Conservation (phyloP, 768 basidiomycete genomes). For the Lactarius hatsudake region DNA sequence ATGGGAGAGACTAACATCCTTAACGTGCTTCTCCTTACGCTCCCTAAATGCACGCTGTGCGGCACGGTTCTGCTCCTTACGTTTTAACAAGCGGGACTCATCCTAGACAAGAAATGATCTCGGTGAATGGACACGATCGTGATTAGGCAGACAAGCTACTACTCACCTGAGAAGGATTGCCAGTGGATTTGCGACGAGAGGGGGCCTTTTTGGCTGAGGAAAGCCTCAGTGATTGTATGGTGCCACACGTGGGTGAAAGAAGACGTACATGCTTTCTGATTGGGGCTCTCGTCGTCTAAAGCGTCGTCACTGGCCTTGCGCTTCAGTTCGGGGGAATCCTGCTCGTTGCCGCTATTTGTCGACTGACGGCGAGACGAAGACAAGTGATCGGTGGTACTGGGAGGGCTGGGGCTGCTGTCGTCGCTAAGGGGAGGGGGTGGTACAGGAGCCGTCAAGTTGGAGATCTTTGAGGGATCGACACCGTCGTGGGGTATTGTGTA, state of each 20-base stretch:
- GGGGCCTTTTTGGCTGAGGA: constrained; percentile 28
- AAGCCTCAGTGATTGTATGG: neutral
- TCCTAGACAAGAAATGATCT: constrained; percentile 43
- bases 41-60: constrained; percentile 98
- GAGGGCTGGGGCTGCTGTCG: constrained; percentile 78
- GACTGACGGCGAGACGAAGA: constrained; percentile 35
- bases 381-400: constrained; percentile 42
- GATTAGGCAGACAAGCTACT: neutral
- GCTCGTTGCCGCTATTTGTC: constrained; percentile 37
- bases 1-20: constrained; percentile 64
- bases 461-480: constrained; percentile 61
- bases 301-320: constrained; percentile 69
- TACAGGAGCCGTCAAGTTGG: constrained; percentile 47
- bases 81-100: constrained; percentile 72
- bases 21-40: constrained; percentile 95
- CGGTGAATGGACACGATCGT: constrained; percentile 2
- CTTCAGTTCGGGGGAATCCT: constrained; percentile 56
- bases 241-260: neutral
- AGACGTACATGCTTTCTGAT: constrained; percentile 63
- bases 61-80: constrained; percentile 96
- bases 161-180: constrained; percentile 37
- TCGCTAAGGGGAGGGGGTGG: constrained; percentile 62
- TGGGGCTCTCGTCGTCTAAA: constrained; percentile 61
- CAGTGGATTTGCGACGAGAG: constrained; percentile 42
- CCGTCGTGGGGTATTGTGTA: constrained; percentile 39